Conservation (phyloP, 139 green algal genomes). For the Tetradesmus lagerheimii region DNA sequence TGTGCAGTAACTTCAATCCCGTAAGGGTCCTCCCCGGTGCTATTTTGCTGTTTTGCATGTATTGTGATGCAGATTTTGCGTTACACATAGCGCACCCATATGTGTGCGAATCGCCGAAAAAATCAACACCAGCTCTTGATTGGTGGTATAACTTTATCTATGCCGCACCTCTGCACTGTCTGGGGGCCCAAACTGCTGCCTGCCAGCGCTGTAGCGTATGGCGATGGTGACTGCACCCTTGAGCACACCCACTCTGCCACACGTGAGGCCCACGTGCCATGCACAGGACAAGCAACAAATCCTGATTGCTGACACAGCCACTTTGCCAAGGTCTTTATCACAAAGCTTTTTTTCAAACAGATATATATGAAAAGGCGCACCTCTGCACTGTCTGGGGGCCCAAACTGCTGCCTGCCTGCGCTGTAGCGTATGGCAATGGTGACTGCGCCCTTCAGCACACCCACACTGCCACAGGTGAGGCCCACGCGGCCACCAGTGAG, state of each 20-base stretch:
- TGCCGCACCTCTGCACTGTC: slow-evolving; percentile 71
- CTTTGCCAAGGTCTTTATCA: too few species aligned
- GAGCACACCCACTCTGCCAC: slow-evolving; percentile 76
- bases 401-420: slow-evolving; percentile 86
- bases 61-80: too few species aligned
- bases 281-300: too few species aligned
- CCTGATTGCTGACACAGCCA: too few species aligned
- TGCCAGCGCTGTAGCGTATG: slow-evolving; percentile 77
- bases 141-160: too few species aligned
- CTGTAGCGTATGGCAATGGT: slow-evolving; percentile 86
- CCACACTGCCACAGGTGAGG: slow-evolving; percentile 73
- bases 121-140: too few species aligned
- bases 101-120: too few species aligned
- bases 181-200: slow-evolving; percentile 89
- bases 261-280: slow-evolving; percentile 82
- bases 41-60: too few species aligned
- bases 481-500: slow-evolving; percentile 89
- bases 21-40: too few species aligned
- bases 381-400: slow-evolving; percentile 77
- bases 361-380: slow-evolving; percentile 16
- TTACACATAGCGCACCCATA: too few species aligned
- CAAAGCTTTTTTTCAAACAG: neutral
- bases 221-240: slow-evolving; percentile 83
- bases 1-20: too few species aligned
- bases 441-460: slow-evolving; percentile 78